Evolutionary conservation across 148 eudicot genomes (phyloP), one percentile per base, ranked within the genome.

Genomic region (Chenopodium berlandieri): DNA sequence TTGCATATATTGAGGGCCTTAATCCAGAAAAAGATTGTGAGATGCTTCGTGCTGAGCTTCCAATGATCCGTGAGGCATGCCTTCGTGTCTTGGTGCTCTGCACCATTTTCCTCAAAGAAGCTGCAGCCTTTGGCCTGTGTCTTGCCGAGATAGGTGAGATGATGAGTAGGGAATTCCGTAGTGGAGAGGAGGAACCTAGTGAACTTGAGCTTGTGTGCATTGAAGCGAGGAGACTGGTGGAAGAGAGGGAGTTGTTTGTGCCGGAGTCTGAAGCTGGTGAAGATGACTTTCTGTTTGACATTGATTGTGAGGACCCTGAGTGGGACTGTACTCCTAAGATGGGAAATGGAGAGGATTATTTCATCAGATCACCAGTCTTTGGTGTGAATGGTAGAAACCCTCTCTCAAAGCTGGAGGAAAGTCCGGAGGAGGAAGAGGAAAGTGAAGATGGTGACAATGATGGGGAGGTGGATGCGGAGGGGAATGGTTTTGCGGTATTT

Each of bases 131-230:
- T 82, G 97, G 98, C 50, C 93, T 94, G 4, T 97, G 99, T 79
- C 91, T 97, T 72, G 94, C 96, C 48, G 99, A 97, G 89, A 97
- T 97, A 73, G 99, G 99, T 40, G 99, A 97, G 89, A 97, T 97
- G 99, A 94, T 94, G 97, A 97, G 90, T 81, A 85, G 99, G 88
- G 98, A 94, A 73, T 92, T 92, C 46, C 95, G 92, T 54, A 20
- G 90, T 79, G 95, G 93, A n/a, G 98, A 94, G 81, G 99, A 97
- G 89, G 98, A 91, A 81, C 99, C 99, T 3, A 97, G 99, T 69
- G 99, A 92, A 79, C 94, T 97, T 4, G 99, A 97, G 92, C 81
- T 87, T 44, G 81, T 94, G 48, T 94, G 98, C 84, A 88, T 97
- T 0, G 98, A 97, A 75, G 98, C 98, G 4, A 89, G 94, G 82